Evolutionary conservation across 1,284 basidiomycete genomes (phyloP).

Genomic region (Uromyces viciae-fabae): DNA sequence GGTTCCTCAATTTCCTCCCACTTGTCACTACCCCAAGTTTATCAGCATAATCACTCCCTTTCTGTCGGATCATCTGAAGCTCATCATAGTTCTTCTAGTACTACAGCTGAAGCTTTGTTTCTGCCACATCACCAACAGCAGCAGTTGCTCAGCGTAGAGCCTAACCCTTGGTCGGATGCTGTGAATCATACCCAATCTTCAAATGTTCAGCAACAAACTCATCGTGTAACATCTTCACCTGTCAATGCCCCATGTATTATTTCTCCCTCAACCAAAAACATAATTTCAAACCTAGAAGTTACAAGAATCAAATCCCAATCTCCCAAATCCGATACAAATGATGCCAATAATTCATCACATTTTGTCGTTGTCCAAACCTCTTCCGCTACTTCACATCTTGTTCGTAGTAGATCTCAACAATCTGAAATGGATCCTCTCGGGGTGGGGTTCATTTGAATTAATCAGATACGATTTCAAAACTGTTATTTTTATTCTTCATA

Average conservation of each 20-base stretch:
- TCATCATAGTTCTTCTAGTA: too few relatives aligned
- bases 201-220: background rate
- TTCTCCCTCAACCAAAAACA: background rate
- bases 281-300: background rate
- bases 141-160: background rate
- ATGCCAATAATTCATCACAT: background rate
- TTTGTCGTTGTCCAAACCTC: background rate
- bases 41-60: conserved; percentile 27
- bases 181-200: background rate
- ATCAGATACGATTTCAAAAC: too few relatives aligned
- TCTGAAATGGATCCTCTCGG: conserved; percentile 35
- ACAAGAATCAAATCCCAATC: background rate
- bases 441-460: conserved; percentile 27
- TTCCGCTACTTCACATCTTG: background rate
- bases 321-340: background rate
- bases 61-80: conserved; percentile 47
- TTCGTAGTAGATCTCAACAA: background rate
- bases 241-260: background rate
- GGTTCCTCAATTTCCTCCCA: conserved; percentile 9
- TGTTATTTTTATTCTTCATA: too few relatives aligned
- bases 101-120: conserved; percentile 55
- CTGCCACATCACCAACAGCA: conserved; percentile 36
- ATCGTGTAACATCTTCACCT: background rate
- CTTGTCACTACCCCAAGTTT: conserved; percentile 13
- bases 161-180: conserved; percentile 20